Evolutionary conservation across 768 basidiomycete genomes (phyloP), one percentile per base, ranked within the genome.

Genomic region (Podaxis mareebaensis): DNA sequence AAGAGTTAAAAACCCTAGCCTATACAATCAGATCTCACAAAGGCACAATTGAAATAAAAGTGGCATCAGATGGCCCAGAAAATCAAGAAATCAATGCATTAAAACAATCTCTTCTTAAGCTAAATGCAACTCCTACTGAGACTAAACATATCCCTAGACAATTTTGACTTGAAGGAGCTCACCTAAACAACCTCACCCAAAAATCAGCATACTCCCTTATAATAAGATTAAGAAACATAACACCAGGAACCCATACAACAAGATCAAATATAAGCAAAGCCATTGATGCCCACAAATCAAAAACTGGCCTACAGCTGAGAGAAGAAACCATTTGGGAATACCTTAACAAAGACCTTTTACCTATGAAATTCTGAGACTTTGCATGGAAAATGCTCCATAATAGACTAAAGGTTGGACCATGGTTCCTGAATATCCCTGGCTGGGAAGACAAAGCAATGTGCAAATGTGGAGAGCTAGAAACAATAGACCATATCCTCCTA

Each of bases 51-150:
- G 1, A 33, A 15, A 24, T 1, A 24, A 1, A 17, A 67, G 71
- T 15, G 63, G 64, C 15, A 52, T 76, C 0, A 68, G 74, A 3
- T 66, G 64, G 0, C 69, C 64, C 0, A 70, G 79, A 3, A 80
- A 78, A 57, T 75, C 77, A 0, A 74, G 78, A 64, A 75, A 80
- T 53, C 77, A 76, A 8, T 72, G 39, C 4, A 40, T 1, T 15
- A 40, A 15, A 40, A 40, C 39, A 40, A 40, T 1, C 8, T 2
- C 39, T 15, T 4, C 8, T 11, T 1, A 40, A 40, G 4, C 39
- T 15, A 40, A 40, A 15, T 40, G 3, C 8, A 40, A 40, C 8
- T 2, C 3, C 39, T 15, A 40, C 3, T 1, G 39, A 40, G 3
- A 11, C 8, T 15, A 40, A 40, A 40, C 39, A 40, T 1, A 40